phyloP scores from a whole-genome alignment of 768 basidiomycete species.

The Boletales sp. region DNA sequence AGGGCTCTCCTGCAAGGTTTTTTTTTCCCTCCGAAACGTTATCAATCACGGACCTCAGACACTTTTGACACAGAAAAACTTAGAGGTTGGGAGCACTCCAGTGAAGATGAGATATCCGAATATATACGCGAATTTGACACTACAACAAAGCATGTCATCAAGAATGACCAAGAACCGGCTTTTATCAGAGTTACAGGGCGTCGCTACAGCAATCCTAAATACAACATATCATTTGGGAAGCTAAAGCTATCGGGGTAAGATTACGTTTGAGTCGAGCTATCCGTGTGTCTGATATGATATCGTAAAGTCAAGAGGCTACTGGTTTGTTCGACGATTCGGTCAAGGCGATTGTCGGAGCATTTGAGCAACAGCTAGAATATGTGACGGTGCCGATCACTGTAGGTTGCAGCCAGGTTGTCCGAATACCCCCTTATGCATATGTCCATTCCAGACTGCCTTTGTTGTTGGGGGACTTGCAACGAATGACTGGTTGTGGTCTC shows the following conservation, averaged over 20 bases:
- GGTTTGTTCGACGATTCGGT: conserved; percentile 7
- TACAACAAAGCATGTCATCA: conserved; percentile 2
- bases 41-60: neutral
- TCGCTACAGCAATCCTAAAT: neutral
- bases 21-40: neutral
- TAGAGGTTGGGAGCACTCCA: conserved; percentile 2
- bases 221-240: conserved; percentile 3
- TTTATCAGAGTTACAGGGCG: conserved; percentile 8
- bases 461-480: conserved; percentile 9
- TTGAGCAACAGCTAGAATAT: conserved; percentile 9
- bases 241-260: conserved; percentile 13
- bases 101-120: neutral
- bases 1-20: conserved; percentile 34
- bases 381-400: conserved; percentile 1
- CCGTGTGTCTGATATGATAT: no score
- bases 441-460: conserved; percentile 6
- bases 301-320: conserved; percentile 6
- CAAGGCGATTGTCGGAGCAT: conserved; percentile 7
- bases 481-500: conserved; percentile 7
- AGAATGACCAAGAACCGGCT: conserved; percentile 3
- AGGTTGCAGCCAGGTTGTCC: neutral
- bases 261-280: neutral
- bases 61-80: neutral
- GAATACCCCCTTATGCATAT: neutral
- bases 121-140: conserved; percentile 3